A percentile compares a stretch with the other conserved stretches of the same genome.
phyloP scores from a whole-genome alignment of 192 early-diverging fungal species.

The Entrophospora sp. region DNA sequence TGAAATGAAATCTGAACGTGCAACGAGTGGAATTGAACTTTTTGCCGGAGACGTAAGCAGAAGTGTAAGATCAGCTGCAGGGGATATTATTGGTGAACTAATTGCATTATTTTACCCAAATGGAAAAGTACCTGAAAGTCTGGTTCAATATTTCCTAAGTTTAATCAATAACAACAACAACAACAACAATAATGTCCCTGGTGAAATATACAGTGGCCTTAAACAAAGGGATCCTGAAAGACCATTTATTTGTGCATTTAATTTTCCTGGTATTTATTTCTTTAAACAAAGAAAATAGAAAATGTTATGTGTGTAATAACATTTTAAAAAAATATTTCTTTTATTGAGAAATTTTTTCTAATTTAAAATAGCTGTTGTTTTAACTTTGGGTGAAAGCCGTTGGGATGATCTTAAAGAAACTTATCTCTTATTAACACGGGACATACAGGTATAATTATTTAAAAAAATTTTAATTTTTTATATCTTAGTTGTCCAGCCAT shows the following conservation, averaged over 20 bases:
- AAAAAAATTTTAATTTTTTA: no score
- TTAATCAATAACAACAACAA: slow-evolving; percentile 6
- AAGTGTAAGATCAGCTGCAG: slow-evolving; percentile 43
- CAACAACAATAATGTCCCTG: not conserved
- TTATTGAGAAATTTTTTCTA: no score
- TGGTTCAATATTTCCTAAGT: slow-evolving; percentile 42
- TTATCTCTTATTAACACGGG: slow-evolving; percentile 33
- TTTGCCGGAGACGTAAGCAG: slow-evolving; percentile 46
- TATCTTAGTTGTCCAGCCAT: no score
- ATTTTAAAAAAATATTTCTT: no score
- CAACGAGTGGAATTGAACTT: slow-evolving; percentile 37
- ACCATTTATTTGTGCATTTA: slow-evolving; percentile 47
- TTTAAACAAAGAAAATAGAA: no score
- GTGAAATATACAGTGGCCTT: not conserved
- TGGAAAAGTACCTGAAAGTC: slow-evolving; percentile 36
- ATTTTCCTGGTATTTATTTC: slow-evolving; percentile 49
- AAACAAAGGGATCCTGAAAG: slow-evolving; percentile 45
- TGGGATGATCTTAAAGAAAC: slow-evolving; percentile 51
- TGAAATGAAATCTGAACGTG: slow-evolving; percentile 35
- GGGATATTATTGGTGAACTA: slow-evolving; percentile 48
- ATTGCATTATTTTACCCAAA: slow-evolving; percentile 44
- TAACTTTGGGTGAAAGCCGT: slow-evolving; percentile 43
- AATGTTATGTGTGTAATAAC: no score
- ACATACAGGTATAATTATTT: slow-evolving; percentile 21
- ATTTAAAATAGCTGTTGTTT: slow-evolving; percentile 38